Base-by-base conservation (phyloP, 2,329 filamentous ascomycete genomes). In the Apiospora koreana region DNA sequence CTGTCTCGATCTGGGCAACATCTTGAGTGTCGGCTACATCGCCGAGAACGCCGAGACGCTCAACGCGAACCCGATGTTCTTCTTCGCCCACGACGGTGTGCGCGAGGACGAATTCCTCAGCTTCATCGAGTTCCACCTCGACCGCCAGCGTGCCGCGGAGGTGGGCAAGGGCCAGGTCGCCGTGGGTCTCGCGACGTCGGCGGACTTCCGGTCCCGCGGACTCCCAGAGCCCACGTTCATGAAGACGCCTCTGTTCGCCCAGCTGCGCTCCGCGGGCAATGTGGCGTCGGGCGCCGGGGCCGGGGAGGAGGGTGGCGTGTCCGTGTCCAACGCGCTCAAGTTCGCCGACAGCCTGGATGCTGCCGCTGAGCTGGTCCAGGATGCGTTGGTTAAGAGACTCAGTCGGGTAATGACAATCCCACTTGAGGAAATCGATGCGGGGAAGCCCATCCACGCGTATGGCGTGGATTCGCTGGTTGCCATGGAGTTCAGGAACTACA, bases 401-500 rank as follows among this genome's bases (percentile, higher is more conserved):
- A 75, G 79, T 1, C 74, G 77, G 5, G 77, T 80, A 16, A 77
- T 84, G 70, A 72, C 75, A 28, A 77, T 82, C 1, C 68, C 76
- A 3, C 69, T 72, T 9, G 71, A 71, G 4, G 80, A 82, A 8
- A 74, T 82, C 16, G 77, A 80, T 35, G 58, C 72, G 1, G 64
- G 67, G 1, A 77, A 76, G 70, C 74, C 78, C 2, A 75, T 80
- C 1, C 77, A 78, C 0, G 77, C 78, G 3, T 80, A 78, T 48
- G 82, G 82, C 0, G 77, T 83, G 9, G 82, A 84, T 74, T 83
- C 81, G 0, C 77, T 86, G 0, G 79, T 86, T 38, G 83, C 83
- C 0, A 80, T 85, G 0, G 83, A 86, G 73, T 62, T 86, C 42
- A 74, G 83, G 2, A 82, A 81, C 43, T 85, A 83, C 83, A 73